Conservation (phyloP, 1,284 basidiomycete genomes). For the Cutaneotrichosporon cavernicola region DNA sequence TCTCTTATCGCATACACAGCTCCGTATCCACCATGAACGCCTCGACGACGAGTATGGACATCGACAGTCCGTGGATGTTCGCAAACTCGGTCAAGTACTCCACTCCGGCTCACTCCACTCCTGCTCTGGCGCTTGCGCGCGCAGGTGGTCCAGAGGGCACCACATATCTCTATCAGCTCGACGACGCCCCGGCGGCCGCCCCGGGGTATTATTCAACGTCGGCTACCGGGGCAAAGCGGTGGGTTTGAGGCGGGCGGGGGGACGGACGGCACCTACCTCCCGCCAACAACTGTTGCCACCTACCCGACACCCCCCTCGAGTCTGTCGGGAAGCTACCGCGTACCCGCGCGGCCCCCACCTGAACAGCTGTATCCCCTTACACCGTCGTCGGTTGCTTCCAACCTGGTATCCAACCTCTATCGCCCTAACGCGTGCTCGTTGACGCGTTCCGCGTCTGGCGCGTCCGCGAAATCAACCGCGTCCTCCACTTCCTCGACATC, state of each 20-base stretch:
- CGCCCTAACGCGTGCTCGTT: neutral
- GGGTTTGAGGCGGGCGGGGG: conserved; percentile 55
- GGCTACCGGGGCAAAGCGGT: conserved; percentile 50
- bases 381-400: conserved; percentile 1
- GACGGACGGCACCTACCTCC: conserved; percentile 25
- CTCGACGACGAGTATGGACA: conserved; percentile 11
- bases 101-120: conserved; percentile 19
- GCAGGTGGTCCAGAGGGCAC: conserved; percentile 45
- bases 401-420: neutral
- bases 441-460: conserved; percentile 7
- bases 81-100: conserved; percentile 27
- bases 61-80: conserved; percentile 23
- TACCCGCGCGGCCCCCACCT: conserved; percentile 4
- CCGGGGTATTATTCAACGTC: conserved; percentile 36
- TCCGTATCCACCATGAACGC: conserved; percentile 1
- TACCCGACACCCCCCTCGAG: conserved; percentile 14
- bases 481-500: neutral
- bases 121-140: conserved; percentile 48
- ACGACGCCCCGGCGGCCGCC: conserved; percentile 25
- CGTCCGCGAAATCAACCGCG: neutral
- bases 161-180: conserved; percentile 46
- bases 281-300: conserved; percentile 8
- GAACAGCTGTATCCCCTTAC: neutral
- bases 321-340: conserved; percentile 5
- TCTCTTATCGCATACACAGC: neutral